Percentiles rank a stretch among this genome's conserved stretches.
phyloP scores from a whole-genome alignment of 2,329 filamentous ascomycete genomes.

The Diaporthe sp. region DNA sequence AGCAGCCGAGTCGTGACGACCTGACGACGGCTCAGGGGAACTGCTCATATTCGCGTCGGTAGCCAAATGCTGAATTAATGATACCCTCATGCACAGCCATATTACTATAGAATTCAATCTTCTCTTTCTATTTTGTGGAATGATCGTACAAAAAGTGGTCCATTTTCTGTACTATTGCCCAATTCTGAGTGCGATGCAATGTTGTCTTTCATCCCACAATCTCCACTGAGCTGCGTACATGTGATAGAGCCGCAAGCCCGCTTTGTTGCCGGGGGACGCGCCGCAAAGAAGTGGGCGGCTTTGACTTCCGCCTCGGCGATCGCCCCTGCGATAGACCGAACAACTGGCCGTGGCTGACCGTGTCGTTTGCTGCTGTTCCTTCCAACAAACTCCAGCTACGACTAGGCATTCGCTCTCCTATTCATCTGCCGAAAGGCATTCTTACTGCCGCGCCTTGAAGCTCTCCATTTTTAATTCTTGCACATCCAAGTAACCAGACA shows the following conservation, averaged over 20 bases:
- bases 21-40: not conserved
- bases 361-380: constrained; percentile 10
- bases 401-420: not conserved
- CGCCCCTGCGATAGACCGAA: constrained; percentile 18
- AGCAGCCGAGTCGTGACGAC: constrained; percentile 46
- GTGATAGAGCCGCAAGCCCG: constrained; percentile 11
- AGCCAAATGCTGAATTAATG: not conserved
- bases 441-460: not conserved
- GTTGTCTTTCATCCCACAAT: not conserved
- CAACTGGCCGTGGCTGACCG: constrained; percentile 6
- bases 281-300: constrained; percentile 27
- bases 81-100: constrained; percentile 9
- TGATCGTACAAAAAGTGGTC: not conserved
- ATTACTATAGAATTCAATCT: too few species aligned
- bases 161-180: not conserved
- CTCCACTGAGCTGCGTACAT: not conserved
- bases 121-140: too few species aligned
- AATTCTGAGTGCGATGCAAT: not conserved
- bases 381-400: not conserved
- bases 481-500: not conserved
- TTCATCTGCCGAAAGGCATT: not conserved
- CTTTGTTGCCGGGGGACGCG: constrained; percentile 27
- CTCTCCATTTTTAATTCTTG: not conserved
- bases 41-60: not conserved
- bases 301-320: constrained; percentile 25